A percentile compares a stretch with the other conserved stretches of the same genome.
Evolutionary conservation across 1,139 yeast genomes (phyloP).

Genomic region (Magnusiomyces ingens): DNA sequence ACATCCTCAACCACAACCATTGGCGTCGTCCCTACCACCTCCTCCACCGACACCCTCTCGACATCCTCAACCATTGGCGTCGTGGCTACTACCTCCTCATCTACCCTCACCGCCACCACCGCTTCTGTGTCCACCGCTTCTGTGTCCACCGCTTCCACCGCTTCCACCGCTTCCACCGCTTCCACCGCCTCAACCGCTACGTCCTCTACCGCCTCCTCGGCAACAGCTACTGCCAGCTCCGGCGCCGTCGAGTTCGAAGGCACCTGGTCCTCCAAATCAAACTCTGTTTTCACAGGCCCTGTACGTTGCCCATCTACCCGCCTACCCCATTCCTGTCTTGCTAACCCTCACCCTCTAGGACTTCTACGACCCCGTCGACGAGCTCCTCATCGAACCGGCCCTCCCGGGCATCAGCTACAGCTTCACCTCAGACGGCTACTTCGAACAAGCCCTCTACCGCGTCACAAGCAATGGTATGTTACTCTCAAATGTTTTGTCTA

Average conservation of each 20-base stretch:
- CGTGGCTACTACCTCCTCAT: not conserved
- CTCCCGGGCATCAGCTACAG: slow-evolving; percentile 91
- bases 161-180: not conserved
- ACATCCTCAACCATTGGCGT: not conserved
- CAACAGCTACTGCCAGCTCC: slow-evolving; percentile 2
- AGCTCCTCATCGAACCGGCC: slow-evolving; percentile 87
- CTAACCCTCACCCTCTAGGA: slow-evolving; percentile 36
- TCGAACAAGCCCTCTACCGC: slow-evolving; percentile 83
- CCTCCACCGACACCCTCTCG: not conserved
- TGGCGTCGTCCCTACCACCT: not conserved
- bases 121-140: not conserved
- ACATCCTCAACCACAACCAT: not conserved
- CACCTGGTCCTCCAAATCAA: slow-evolving; percentile 94
- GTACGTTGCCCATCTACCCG: slow-evolving; percentile 20
- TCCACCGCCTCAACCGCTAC: not conserved
- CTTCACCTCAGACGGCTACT: slow-evolving; percentile 84
- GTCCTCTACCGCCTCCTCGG: slow-evolving; percentile 3
- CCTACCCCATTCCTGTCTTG: not conserved
- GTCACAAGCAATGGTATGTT: slow-evolving; percentile 51
- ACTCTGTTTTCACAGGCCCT: slow-evolving; percentile 94
- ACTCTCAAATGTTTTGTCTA: not conserved
- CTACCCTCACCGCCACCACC: slow-evolving; percentile 1
- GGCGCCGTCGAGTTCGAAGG: slow-evolving; percentile 41
- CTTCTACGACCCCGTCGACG: slow-evolving; percentile 92
- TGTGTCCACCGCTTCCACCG: not conserved